Evolutionary conservation across 306 rosid species (phyloP).

Genomic region (Boehmeria nivea): DNA sequence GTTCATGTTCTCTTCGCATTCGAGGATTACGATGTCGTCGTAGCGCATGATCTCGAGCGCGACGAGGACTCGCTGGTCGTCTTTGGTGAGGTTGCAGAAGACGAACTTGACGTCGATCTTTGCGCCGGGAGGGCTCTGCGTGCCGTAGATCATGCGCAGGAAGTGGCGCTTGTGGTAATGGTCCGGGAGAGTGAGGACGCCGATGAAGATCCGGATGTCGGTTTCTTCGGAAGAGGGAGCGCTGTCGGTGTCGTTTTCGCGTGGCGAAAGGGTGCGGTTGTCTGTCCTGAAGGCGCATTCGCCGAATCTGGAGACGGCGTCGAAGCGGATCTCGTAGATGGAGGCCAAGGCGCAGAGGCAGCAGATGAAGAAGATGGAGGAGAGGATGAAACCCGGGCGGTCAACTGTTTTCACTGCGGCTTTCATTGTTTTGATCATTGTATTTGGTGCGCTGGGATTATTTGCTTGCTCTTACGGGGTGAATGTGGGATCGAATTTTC

Average conservation of each 20-base stretch:
- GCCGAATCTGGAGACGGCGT: constrained; percentile 33
- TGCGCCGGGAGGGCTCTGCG: constrained; percentile 41
- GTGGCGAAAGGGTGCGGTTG: neutral
- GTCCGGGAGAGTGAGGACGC: constrained; percentile 84
- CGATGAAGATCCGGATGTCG: constrained; percentile 63
- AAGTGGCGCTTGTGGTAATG: constrained; percentile 90
- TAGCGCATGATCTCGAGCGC: constrained; percentile 75
- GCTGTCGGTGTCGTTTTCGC: neutral
- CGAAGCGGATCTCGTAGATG: constrained; percentile 59
- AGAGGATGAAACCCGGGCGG: constrained; percentile 36
- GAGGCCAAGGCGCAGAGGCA: constrained; percentile 68
- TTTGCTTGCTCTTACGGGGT: neutral
- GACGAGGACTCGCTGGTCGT: constrained; percentile 63
- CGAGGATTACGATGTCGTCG: constrained; percentile 75
- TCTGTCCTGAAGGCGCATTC: constrained; percentile 27
- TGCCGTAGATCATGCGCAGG: constrained; percentile 80
- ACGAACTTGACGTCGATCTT: constrained; percentile 79
- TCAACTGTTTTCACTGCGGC: constrained; percentile 25
- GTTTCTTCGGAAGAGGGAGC: constrained; percentile 14
- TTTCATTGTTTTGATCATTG: constrained; percentile 31
- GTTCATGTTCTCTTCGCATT: constrained; percentile 94
- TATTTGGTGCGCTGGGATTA: constrained; percentile 9
- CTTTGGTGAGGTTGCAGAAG: constrained; percentile 87
- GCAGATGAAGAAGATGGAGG: constrained; percentile 43
- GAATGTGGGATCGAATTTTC: too few relatives aligned